Base-by-base conservation (phyloP, 2,329 filamentous ascomycete species). In the Xylaria hypoxylon region DNA sequence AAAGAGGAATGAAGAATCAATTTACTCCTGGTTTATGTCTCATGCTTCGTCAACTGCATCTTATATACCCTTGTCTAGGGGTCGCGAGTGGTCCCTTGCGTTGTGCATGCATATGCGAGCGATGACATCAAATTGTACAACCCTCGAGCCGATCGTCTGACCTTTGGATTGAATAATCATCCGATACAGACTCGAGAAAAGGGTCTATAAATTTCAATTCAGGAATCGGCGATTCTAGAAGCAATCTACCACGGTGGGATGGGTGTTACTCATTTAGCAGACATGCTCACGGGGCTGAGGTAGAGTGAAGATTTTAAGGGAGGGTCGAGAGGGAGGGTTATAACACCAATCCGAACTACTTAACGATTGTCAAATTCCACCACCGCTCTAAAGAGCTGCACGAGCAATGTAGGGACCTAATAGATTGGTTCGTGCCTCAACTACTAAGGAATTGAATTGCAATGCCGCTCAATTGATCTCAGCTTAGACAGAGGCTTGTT, bases 331-430 rank as follows among this genome's bases (percentile, higher is more conserved):
- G 13, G 47, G 17, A 13, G 26, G 17, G 17, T 51, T 26, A 53
- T 17, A 17, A 53, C 51, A 3, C 51, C 15, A 40, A 53, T 55
- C 3, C 22, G 52, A 55, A 59, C 26, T 17, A 28, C n/a, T 33
- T 47, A 55, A 55, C 10, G 51, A 51, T 57, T 52, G 33, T 50
- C 57, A 65, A 65, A 57, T 68, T 65, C 53, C 65, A 52, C 58
- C 6, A 26, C 38, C 8, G 6, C 26, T 26, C 47, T 44, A 1
- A 31, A 22, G 2, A 48, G 24, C 4, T 31, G 35, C 1, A 28
- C 19, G 38, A 56, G 62, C 53, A 47, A 68, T 68, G 62, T 47
- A 56, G 62, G 47, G 42, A 19, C 40, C 26, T 17, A n/a, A 65
- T 62, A 65, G 62, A 65, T 62, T 19, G 31, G 6, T 33, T 26